Percentiles rank a stretch among this genome's conserved stretches.
Evolutionary conservation across 75 land plant genomes (phyloP).

Genomic region (Adiantum capillusveneris): DNA sequence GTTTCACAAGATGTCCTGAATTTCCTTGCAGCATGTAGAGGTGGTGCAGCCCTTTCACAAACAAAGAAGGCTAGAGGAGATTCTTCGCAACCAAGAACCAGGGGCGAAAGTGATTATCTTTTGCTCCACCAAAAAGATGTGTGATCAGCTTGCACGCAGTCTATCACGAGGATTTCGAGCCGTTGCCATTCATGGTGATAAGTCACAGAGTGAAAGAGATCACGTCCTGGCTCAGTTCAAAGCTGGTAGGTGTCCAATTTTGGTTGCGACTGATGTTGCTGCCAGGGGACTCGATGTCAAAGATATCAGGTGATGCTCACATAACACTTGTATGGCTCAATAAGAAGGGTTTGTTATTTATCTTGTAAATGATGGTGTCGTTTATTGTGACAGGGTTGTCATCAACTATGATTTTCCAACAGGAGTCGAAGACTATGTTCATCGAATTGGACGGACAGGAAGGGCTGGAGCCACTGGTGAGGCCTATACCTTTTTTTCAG

Average conservation of each 20-base stretch:
- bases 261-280: slow-evolving; percentile 83
- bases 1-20: neutral
- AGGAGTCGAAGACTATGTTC: slow-evolving; percentile 77
- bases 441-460: slow-evolving; percentile 87
- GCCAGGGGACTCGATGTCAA: slow-evolving; percentile 72
- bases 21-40: slow-evolving; percentile 44
- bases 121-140: slow-evolving; percentile 72
- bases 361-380: no score
- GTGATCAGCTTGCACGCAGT: slow-evolving; percentile 50
- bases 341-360: no score
- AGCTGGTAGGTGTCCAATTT: slow-evolving; percentile 47
- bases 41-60: slow-evolving; percentile 43
- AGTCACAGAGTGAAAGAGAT: slow-evolving; percentile 61
- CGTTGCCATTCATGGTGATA: slow-evolving; percentile 74
- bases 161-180: slow-evolving; percentile 50
- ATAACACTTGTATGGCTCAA: no score
- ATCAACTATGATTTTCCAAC: slow-evolving; percentile 80
- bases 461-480: slow-evolving; percentile 80
- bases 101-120: slow-evolving; percentile 58
- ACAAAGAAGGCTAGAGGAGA: slow-evolving; percentile 50
- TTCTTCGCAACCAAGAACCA: slow-evolving; percentile 55
- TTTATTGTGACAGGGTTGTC: no score
- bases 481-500: slow-evolving; percentile 67
- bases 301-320: slow-evolving; percentile 82
- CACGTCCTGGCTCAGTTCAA: slow-evolving; percentile 51